A percentile compares a stretch with the other conserved stretches of the same genome.
These are phyloP conservation scores for Teunomyces cretensis DNA, from an alignment of 805 yeast genomes.

Conservation along the genomic window DNA sequence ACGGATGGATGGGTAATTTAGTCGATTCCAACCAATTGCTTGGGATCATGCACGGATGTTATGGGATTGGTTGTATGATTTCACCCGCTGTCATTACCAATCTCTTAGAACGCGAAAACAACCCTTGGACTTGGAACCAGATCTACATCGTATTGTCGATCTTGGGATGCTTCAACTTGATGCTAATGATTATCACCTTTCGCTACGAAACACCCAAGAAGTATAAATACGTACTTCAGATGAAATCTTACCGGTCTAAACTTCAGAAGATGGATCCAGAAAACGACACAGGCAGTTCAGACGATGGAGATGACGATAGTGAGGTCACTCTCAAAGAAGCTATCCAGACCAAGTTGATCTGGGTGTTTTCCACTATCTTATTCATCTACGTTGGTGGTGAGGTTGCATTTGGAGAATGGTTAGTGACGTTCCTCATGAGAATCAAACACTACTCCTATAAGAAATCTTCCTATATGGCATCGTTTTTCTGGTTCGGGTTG, in stretches of 20 bases:
- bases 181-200: constrained; percentile 27
- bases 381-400: constrained; percentile 55
- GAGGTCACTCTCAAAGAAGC: constrained; percentile 29
- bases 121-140: constrained; percentile 49
- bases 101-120: constrained; percentile 34
- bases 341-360: constrained; percentile 35
- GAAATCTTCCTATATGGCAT: constrained; percentile 46
- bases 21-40: constrained; percentile 48
- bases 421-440: constrained; percentile 46
- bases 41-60: constrained; percentile 53
- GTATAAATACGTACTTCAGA: constrained; percentile 28
- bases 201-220: constrained; percentile 47
- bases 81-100: constrained; percentile 47
- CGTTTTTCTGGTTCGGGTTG: constrained; percentile 52
- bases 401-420: constrained; percentile 54
- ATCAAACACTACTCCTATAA: constrained; percentile 37
- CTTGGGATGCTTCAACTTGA: constrained; percentile 22
- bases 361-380: constrained; percentile 41
- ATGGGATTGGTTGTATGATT: constrained; percentile 54
- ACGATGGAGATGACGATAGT: constrained; percentile 1
- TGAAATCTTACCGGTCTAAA: constrained; percentile 39
- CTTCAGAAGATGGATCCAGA: constrained; percentile 12
- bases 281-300: background rate
- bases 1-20: constrained; percentile 51
- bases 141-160: constrained; percentile 40